Percentiles rank a stretch among this genome's conserved stretches.
These are phyloP conservation scores for Globisporangium spinosum DNA, from an alignment of 352 stramenopile species.

Conservation along the genomic window DNA sequence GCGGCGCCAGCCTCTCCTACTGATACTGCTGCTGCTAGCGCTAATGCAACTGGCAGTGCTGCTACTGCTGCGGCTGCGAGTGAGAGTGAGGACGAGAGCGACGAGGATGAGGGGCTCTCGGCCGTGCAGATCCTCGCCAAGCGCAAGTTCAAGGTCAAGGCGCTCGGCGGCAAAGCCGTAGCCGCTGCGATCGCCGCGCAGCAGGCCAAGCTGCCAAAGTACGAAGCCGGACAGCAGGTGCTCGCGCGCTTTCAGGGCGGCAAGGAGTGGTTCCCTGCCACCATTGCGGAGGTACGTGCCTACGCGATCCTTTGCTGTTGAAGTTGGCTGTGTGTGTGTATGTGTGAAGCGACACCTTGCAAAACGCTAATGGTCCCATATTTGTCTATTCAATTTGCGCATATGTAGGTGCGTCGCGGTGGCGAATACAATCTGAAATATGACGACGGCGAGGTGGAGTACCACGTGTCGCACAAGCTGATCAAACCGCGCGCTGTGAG, in stretches of 20 bases:
- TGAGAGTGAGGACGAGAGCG: constrained; percentile 32
- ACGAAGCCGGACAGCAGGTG: constrained; percentile 45
- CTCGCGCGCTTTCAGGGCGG: constrained; percentile 57
- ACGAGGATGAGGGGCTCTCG: constrained; percentile 55
- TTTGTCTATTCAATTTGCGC: too few relatives aligned
- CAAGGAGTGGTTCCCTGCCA: constrained; percentile 59
- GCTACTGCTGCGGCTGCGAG: not conserved
- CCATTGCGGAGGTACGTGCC: constrained; percentile 46
- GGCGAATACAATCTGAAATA: constrained; percentile 75
- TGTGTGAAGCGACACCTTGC: not conserved
- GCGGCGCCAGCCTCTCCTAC: not conserved
- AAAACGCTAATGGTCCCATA: not conserved
- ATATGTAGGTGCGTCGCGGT: constrained; percentile 39
- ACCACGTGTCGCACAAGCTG: constrained; percentile 51
- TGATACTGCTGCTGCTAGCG: not conserved
- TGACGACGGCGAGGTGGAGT: constrained; percentile 73
- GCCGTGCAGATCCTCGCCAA: constrained; percentile 60
- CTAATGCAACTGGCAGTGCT: not conserved
- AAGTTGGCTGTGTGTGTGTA: too few relatives aligned
- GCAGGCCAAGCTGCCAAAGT: constrained; percentile 15
- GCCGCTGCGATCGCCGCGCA: constrained; percentile 15
- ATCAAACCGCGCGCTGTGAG: constrained; percentile 27
- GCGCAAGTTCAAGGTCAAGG: constrained; percentile 60
- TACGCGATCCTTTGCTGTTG: too few relatives aligned
- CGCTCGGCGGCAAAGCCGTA: constrained; percentile 31